These are phyloP conservation scores for Puccinellia tenuiflora DNA, from an alignment of 176 grass and related monocot species.

Conservation along the genomic window DNA sequence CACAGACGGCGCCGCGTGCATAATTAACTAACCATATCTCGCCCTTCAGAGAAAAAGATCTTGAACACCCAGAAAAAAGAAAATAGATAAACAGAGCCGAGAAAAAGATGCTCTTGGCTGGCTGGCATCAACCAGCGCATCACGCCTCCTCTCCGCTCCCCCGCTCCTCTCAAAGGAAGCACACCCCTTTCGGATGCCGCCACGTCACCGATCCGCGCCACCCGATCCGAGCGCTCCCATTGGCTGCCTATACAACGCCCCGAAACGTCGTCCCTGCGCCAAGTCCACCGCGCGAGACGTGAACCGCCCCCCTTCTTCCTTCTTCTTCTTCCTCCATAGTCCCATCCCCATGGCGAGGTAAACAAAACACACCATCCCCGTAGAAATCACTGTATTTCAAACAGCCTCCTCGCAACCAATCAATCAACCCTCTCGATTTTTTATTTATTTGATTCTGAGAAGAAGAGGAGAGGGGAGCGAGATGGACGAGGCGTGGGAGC, in stretches of 20 bases:
- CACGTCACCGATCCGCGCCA: constrained; percentile 59
- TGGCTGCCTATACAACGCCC: not conserved
- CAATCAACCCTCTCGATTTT: not conserved
- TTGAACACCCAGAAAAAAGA: not conserved
- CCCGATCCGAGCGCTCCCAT: constrained; percentile 22
- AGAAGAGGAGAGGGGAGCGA: not conserved
- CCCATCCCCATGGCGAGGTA: constrained; percentile 10
- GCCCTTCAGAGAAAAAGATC: not conserved
- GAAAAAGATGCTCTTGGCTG: constrained; percentile 49
- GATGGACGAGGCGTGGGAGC: constrained; percentile 95
- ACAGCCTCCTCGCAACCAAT: constrained; percentile 22
- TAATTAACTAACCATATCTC: constrained; percentile 29
- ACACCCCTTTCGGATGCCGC: constrained; percentile 40
- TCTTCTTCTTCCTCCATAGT: not conserved
- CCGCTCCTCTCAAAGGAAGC: constrained; percentile 66
- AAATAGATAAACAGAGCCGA: constrained; percentile 6
- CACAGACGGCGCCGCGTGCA: not conserved
- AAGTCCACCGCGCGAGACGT: constrained; percentile 23
- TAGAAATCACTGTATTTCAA: constrained; percentile 46
- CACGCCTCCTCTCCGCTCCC: constrained; percentile 3
- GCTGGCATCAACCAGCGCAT: constrained; percentile 39
- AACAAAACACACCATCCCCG: constrained; percentile 25
- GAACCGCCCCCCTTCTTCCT: constrained; percentile 36
- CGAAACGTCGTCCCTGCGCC: not conserved
- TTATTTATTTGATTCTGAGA: not conserved